Evolutionary conservation across 2,329 filamentous ascomycete genomes (phyloP).

Genomic region (Tolypocladium pustulatum): DNA sequence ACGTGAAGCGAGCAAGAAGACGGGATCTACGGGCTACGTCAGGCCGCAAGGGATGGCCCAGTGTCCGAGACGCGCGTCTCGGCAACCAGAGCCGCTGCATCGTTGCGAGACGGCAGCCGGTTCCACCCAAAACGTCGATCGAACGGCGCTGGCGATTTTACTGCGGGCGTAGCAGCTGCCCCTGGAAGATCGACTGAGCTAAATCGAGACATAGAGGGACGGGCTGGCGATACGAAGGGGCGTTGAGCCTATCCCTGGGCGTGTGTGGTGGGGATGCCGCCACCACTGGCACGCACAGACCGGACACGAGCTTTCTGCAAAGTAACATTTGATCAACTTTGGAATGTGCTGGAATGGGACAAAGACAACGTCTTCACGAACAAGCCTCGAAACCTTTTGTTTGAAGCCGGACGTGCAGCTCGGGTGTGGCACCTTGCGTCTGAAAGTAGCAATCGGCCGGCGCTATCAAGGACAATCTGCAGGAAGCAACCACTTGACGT

Average conservation of each 20-base stretch:
- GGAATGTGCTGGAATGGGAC: not conserved
- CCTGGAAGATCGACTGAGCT: slow-evolving; percentile 1
- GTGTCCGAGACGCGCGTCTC: not conserved
- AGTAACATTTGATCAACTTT: not conserved
- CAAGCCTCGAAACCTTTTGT: not conserved
- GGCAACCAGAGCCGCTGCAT: not conserved
- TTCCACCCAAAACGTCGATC: not conserved
- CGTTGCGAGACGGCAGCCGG: not conserved
- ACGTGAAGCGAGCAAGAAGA: not conserved
- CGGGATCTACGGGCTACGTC: not conserved
- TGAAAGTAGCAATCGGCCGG: not conserved
- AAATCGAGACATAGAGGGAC: not conserved
- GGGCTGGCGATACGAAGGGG: not conserved
- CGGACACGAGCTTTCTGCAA: not conserved
- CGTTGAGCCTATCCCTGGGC: not conserved
- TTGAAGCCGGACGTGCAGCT: not conserved
- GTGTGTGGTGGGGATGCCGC: not conserved
- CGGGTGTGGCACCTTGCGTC: not conserved
- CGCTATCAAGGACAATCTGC: not conserved
- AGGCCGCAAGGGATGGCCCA: not conserved
- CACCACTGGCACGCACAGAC: not conserved
- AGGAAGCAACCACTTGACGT: no score
- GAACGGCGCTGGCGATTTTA: not conserved
- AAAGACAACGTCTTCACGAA: not conserved
- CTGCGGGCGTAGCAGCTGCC: not conserved